Evolutionary conservation across 2,329 filamentous ascomycete species (phyloP), one percentile per base, ranked within the genome.

Genomic region (Cladosporium phlei): DNA sequence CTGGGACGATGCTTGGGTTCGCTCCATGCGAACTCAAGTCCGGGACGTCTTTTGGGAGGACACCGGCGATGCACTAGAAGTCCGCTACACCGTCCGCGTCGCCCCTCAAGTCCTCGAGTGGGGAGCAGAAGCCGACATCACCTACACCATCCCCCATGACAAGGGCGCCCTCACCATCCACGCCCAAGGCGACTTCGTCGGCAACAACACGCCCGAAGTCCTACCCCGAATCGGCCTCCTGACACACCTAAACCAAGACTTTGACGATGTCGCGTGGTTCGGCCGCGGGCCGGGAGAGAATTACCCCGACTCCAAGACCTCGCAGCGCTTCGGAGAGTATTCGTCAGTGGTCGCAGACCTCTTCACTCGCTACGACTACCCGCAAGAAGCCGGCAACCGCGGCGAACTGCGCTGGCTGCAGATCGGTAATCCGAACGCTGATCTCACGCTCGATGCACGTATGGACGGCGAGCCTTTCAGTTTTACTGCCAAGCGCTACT

Each of bases 331-430:
- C 0, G 80, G 77, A 1, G 67, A 78, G 30, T 79, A 70, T 62
- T 59, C 58, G 0, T 55, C 60, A n/a, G 55, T 55, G 1, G 64
- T 80, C 1, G 66, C 69, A 1, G 71, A 74, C 0, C 68, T 85
- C 24, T 73, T 76, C 52, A 73, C 73, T 0, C 67, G 71, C 1
- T 85, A 85, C 58, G 82, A 86, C 17, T 78, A 80, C 11, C 82
- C 82, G 0, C 82, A 86, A 60, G 82, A 86, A 56, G 78, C 75
- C 32, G 79, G 80, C 2, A 86, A 85, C 59, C 69, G 77, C 16
- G 76, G 76, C 50, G 77, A 77, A 25, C 76, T 76, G 0, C 68
- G 75, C 9, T 62, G 67, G 12, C 47, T 70, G 22, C 52, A 60
- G 25, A 63, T 69, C 48, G 55, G 38, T 35, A 48, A 51, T 34